Evolutionary conservation across 176 grass and related monocot genomes (phyloP).

Genomic region (Carex kokanica): DNA sequence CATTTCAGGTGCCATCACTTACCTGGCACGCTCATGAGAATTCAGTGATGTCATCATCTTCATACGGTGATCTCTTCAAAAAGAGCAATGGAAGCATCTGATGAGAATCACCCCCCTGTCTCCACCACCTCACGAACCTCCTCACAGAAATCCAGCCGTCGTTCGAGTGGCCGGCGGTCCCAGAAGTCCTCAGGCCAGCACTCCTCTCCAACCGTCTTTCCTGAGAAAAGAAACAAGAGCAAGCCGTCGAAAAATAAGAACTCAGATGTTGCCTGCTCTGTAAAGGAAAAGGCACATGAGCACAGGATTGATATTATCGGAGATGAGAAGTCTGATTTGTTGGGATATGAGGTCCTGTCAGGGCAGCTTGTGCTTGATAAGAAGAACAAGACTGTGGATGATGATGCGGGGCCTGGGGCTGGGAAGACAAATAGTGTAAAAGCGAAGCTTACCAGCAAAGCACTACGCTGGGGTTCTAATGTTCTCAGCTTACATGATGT

Average conservation of each 20-base stretch:
- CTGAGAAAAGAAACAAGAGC: conserved; percentile 74
- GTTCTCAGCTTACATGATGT: conserved; percentile 78
- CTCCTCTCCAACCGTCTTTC: conserved; percentile 69
- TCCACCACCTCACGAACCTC: conserved; percentile 61
- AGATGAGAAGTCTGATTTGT: conserved; percentile 87
- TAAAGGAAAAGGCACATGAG: conserved; percentile 52
- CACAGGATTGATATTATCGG: conserved; percentile 51
- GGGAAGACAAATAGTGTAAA: conserved; percentile 46
- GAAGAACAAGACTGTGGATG: conserved; percentile 48
- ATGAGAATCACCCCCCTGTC: conserved; percentile 46
- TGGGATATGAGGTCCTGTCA: conserved; percentile 76
- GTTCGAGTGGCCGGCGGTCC: conserved; percentile 48
- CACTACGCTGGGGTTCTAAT: conserved; percentile 77
- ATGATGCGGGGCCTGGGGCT: conserved; percentile 41
- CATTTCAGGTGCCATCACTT: neutral
- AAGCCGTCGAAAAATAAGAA: conserved; percentile 56
- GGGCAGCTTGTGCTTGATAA: conserved; percentile 69
- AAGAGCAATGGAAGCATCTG: conserved; percentile 55
- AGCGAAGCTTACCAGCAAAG: conserved; percentile 88
- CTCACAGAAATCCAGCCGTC: conserved; percentile 60
- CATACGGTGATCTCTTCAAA: conserved; percentile 9
- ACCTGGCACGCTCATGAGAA: neutral
- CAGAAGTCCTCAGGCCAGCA: conserved; percentile 63
- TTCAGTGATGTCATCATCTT: conserved; percentile 23
- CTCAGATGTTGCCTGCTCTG: conserved; percentile 25